phyloP scores from a whole-genome alignment of 257 asterid species.

The Nicotiana benthamiana region DNA sequence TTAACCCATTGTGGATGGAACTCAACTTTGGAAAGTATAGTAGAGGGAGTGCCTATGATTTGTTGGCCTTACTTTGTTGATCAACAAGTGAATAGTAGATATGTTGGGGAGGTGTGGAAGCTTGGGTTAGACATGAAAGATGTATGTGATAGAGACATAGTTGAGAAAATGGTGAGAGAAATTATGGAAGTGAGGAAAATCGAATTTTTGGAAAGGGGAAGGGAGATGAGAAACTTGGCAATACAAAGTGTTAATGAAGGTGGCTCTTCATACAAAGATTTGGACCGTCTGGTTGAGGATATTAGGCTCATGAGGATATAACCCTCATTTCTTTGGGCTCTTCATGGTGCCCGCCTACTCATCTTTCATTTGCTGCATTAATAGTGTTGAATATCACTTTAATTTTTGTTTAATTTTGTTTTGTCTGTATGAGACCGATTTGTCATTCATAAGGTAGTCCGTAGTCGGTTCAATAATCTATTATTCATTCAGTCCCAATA shows the following conservation, averaged over 20 bases:
- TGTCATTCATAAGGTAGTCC: too few relatives aligned
- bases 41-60: background rate
- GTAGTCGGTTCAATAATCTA: too few relatives aligned
- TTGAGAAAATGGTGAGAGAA: slow-evolving; percentile 5
- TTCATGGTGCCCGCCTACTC: too few relatives aligned
- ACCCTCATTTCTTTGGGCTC: too few relatives aligned
- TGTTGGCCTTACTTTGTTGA: slow-evolving; percentile 9
- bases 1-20: slow-evolving; percentile 16
- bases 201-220: background rate
- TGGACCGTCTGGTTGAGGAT: background rate
- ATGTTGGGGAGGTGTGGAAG: slow-evolving; percentile 10
- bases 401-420: too few relatives aligned
- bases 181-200: background rate
- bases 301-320: background rate
- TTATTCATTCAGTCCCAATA: too few relatives aligned
- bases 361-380: too few relatives aligned
- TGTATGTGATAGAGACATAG: slow-evolving; percentile 4
- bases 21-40: background rate
- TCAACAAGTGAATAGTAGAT: slow-evolving; percentile 5
- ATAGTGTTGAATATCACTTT: too few relatives aligned
- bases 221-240: background rate
- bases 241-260: background rate
- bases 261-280: slow-evolving; percentile 2
- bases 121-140: slow-evolving; percentile 16
- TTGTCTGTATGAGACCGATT: too few relatives aligned